Evolutionary conservation across 805 yeast species (phyloP), one percentile per base, ranked within the genome.

Genomic region (Candida sphagnicola): DNA sequence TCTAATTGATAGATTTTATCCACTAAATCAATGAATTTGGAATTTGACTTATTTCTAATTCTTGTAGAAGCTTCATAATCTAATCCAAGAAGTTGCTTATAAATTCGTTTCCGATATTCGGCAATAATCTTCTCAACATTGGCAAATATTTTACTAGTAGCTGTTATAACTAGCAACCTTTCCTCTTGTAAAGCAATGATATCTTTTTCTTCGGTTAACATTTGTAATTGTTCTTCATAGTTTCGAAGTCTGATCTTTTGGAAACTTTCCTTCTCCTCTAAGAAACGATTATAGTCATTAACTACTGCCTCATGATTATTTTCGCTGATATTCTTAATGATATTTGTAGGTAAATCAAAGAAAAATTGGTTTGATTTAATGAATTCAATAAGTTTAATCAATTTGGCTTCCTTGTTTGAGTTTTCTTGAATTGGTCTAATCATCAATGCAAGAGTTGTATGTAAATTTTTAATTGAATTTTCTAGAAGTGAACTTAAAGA

Each of bases 381-480:
- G 39, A 66, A 65, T 5, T 67, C 72, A 26, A 68, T 61, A 39
- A 67, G 49, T 34, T 47, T 54, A 16, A 48, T 30, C 16, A 67
- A 45, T 38, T 67, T 68, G 6, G 39, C 40, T 47, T 66, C 72
- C 41, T 57, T 62, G 18, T 51, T 48, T 38, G 61, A 58, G 39
- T 64, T 64, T 26, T 68, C 73, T 45, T 57, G 50, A 11, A 68
- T 62, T 4, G 74, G 74, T 32, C 72, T 50, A 21, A 68, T 65
- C 58, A 65, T 59, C 31, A 65, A 48, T 5, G 67, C 48, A 0
- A 71, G 57, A 1, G 67, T 53, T 24, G 62, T 46, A 37, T 65
- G 67, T 34, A 68, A 49, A 44, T 65, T 64, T 40, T 65, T 65
- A 28, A 68, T 53, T 3, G 67, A 53, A 34, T 59, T 65, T 45